A percentile compares a stretch with the other conserved stretches of the same genome.
phyloP scores from a whole-genome alignment of 1,284 basidiomycete genomes.

The Ceratobasidium papillatum region DNA sequence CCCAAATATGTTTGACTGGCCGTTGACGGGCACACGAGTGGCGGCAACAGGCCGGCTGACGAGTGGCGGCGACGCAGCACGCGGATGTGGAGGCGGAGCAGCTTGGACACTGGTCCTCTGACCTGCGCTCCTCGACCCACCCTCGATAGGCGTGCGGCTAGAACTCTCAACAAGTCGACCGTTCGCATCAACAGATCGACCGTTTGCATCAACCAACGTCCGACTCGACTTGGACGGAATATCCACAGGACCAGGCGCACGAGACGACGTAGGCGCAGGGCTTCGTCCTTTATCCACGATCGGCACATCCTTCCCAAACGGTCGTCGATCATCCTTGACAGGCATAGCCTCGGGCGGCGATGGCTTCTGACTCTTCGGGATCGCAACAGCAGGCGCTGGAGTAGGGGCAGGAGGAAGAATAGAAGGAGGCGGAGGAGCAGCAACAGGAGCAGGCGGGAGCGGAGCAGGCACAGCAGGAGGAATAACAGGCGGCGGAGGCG shows the following conservation, averaged over 20 bases:
- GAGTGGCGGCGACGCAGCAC: conserved; percentile 29
- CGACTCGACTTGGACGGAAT: conserved; percentile 16
- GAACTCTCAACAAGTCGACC: conserved; percentile 1
- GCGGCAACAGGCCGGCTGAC: conserved; percentile 27
- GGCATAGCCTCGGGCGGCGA: conserved; percentile 13
- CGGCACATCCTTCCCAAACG: conserved; percentile 20
- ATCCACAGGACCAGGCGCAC: conserved; percentile 7
- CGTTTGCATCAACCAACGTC: conserved; percentile 15
- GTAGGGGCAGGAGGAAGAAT: background rate
- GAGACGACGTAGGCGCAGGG: background rate
- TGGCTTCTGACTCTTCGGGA: conserved; percentile 9
- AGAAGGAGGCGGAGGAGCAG: background rate
- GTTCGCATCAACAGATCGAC: background rate
- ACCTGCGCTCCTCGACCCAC: background rate
- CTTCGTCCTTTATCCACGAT: conserved; percentile 14
- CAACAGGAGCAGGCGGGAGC: background rate
- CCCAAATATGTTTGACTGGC: conserved; percentile 27
- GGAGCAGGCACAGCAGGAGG: conserved; percentile 7
- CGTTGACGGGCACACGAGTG: conserved; percentile 14
- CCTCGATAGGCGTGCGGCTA: background rate
- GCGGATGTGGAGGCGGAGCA: conserved; percentile 15
- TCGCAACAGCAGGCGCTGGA: background rate
- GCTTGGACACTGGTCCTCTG: conserved; percentile 25
- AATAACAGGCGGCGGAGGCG: conserved; percentile 10
- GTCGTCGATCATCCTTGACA: conserved; percentile 24